Evolutionary conservation across 1,284 basidiomycete genomes (phyloP).

Genomic region (Papiliotrema laurentii): DNA sequence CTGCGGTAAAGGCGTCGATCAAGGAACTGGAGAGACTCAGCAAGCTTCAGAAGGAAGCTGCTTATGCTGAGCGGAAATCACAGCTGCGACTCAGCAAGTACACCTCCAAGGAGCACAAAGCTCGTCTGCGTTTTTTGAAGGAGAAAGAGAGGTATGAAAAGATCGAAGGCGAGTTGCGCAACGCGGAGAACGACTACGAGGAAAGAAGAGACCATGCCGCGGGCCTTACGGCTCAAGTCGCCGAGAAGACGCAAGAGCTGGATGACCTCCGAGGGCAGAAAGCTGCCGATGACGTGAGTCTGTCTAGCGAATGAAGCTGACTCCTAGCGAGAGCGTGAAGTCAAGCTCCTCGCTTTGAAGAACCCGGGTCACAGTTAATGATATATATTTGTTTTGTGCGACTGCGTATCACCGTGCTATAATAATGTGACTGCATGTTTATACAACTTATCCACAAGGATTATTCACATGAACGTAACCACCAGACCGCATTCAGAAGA

Average conservation of each 20-base stretch:
- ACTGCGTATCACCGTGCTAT: neutral
- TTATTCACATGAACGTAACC: too few relatives aligned
- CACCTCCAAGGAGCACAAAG: slow-evolving; percentile 47
- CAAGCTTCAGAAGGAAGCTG: slow-evolving; percentile 44
- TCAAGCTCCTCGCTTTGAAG: slow-evolving; percentile 47
- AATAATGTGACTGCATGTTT: neutral
- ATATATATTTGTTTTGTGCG: too few relatives aligned
- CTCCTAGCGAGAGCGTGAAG: slow-evolving; percentile 46
- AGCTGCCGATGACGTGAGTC: slow-evolving; percentile 50
- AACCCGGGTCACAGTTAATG: slow-evolving; percentile 45
- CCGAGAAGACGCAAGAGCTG: slow-evolving; percentile 48
- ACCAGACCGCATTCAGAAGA: too few relatives aligned
- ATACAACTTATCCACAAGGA: too few relatives aligned
- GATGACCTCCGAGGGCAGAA: slow-evolving; percentile 49
- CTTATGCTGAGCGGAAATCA: slow-evolving; percentile 45
- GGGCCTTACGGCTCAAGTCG: slow-evolving; percentile 41
- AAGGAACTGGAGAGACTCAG: slow-evolving; percentile 47
- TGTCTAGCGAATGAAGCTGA: neutral
- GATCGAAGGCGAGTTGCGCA: slow-evolving; percentile 43
- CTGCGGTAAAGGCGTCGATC: slow-evolving; percentile 40
- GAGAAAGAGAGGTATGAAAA: slow-evolving; percentile 48
- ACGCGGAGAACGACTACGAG: slow-evolving; percentile 48
- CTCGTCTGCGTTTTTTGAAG: slow-evolving; percentile 46
- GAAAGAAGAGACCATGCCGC: slow-evolving; percentile 44
- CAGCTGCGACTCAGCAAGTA: slow-evolving; percentile 46